A percentile compares a stretch with the other conserved stretches of the same genome.
Evolutionary conservation across 2,329 filamentous ascomycete genomes (phyloP).

Genomic region (Chalaropsis ovoidea): DNA sequence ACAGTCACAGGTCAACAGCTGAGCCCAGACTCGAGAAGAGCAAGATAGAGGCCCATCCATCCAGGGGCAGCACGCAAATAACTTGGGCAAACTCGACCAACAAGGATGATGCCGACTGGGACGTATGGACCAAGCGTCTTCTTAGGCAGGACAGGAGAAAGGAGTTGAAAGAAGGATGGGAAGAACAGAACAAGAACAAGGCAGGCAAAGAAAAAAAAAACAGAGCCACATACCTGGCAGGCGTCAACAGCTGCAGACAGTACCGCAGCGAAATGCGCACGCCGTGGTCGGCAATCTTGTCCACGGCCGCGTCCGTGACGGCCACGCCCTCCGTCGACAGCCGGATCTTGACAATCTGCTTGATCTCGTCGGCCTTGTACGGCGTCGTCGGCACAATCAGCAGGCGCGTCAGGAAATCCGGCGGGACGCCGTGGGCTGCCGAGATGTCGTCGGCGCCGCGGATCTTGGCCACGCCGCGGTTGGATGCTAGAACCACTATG

Average conservation of each 20-base stretch:
- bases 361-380: constrained; percentile 82
- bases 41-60: constrained; percentile 12
- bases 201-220: constrained; percentile 20
- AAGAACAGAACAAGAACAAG: not conserved
- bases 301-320: constrained; percentile 71
- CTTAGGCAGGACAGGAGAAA: constrained; percentile 12
- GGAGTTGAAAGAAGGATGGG: constrained; percentile 11
- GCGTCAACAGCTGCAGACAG: constrained; percentile 81
- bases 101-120: constrained; percentile 13
- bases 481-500: constrained; percentile 94
- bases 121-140: constrained; percentile 4
- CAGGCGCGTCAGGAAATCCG: constrained; percentile 84
- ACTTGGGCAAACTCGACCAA: constrained; percentile 1
- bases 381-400: constrained; percentile 93
- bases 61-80: constrained; percentile 13
- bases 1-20: not conserved
- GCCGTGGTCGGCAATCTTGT: constrained; percentile 78
- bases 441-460: constrained; percentile 73
- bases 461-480: constrained; percentile 87
- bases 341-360: constrained; percentile 78
- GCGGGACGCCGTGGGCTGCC: constrained; percentile 85
- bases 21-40: not conserved
- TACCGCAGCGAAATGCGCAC: constrained; percentile 85
- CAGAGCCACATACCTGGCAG: constrained; percentile 51
- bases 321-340: constrained; percentile 70